A percentile compares a stretch with the other conserved stretches of the same genome.
Conservation (phyloP, 495 filamentous ascomycete genomes). For the Penicillium nucicola region DNA sequence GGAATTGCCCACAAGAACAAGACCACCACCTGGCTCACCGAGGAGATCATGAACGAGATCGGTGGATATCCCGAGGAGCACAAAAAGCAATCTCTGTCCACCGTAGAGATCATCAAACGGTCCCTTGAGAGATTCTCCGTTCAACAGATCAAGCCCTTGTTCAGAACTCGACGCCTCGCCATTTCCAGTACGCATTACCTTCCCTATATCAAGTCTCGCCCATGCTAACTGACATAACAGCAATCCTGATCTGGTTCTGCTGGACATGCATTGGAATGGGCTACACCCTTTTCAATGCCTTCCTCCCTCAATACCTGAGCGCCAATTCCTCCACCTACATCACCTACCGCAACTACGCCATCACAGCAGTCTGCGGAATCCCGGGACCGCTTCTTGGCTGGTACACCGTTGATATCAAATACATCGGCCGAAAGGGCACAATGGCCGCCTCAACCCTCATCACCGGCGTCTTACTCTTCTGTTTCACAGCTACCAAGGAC, state of each 20-base stretch:
- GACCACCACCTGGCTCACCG: slow-evolving; percentile 45
- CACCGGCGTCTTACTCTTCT: slow-evolving; percentile 50
- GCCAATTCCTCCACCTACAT: slow-evolving; percentile 29
- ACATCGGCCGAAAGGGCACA: slow-evolving; percentile 54
- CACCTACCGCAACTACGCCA: slow-evolving; percentile 55
- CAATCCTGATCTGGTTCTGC: slow-evolving; percentile 42
- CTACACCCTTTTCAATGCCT: slow-evolving; percentile 51
- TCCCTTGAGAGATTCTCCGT: slow-evolving; percentile 46
- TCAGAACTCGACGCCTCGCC: slow-evolving; percentile 41
- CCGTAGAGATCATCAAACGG: slow-evolving; percentile 39
- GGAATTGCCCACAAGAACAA: slow-evolving; percentile 46
- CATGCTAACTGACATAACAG: slow-evolving; percentile 9
- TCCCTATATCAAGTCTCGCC: background rate
- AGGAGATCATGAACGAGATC: slow-evolving; percentile 43
- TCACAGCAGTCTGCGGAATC: slow-evolving; percentile 51
- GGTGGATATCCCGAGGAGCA: slow-evolving; percentile 36
- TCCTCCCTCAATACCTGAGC: slow-evolving; percentile 50
- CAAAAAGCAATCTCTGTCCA: slow-evolving; percentile 29
- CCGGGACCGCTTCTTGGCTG: slow-evolving; percentile 50
- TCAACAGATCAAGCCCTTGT: slow-evolving; percentile 46
- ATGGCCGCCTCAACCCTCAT: slow-evolving; percentile 47
- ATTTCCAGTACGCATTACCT: slow-evolving; percentile 28
- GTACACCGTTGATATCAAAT: slow-evolving; percentile 44
- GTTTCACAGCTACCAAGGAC: slow-evolving; percentile 44
- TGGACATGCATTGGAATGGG: slow-evolving; percentile 49